Evolutionary conservation across 768 basidiomycete genomes (phyloP).

Genomic region (Termitomyces sp.): DNA sequence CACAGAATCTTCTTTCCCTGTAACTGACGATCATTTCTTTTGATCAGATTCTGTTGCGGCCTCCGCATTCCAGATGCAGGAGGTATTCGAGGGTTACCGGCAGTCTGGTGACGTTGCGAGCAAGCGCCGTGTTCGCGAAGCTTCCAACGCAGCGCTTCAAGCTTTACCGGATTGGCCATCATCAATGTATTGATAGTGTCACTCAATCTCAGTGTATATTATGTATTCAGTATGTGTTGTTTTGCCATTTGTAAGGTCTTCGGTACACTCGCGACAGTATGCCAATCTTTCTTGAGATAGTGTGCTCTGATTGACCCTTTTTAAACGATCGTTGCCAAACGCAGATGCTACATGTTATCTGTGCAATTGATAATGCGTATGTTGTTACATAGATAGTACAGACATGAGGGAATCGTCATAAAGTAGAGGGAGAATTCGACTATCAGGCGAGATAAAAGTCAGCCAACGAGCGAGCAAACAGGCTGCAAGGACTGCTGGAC

Average conservation of each 20-base stretch:
- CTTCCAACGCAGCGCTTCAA: conserved; percentile 69
- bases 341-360: not conserved
- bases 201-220: not conserved
- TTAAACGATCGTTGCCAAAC: not conserved
- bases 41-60: conserved; percentile 66
- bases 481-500: not conserved
- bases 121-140: conserved; percentile 73
- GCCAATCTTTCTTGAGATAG: not conserved
- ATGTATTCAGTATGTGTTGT: not conserved
- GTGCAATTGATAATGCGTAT: not conserved
- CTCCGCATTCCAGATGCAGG: conserved; percentile 71
- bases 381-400: conserved; percentile 1
- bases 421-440: not conserved
- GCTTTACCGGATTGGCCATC: conserved; percentile 76
- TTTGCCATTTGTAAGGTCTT: not conserved
- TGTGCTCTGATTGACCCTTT: too few relatives aligned
- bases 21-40: not conserved
- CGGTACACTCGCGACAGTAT: too few relatives aligned
- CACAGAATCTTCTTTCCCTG: not conserved
- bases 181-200: conserved; percentile 1
- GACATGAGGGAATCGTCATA: not conserved
- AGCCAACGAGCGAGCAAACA: conserved; percentile 11
- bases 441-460: conserved; percentile 8
- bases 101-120: conserved; percentile 70
- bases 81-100: conserved; percentile 69